Percentiles rank a stretch among this genome's conserved stretches.
phyloP scores from a whole-genome alignment of 768 basidiomycete genomes.

The Glaciozyma martinii region DNA sequence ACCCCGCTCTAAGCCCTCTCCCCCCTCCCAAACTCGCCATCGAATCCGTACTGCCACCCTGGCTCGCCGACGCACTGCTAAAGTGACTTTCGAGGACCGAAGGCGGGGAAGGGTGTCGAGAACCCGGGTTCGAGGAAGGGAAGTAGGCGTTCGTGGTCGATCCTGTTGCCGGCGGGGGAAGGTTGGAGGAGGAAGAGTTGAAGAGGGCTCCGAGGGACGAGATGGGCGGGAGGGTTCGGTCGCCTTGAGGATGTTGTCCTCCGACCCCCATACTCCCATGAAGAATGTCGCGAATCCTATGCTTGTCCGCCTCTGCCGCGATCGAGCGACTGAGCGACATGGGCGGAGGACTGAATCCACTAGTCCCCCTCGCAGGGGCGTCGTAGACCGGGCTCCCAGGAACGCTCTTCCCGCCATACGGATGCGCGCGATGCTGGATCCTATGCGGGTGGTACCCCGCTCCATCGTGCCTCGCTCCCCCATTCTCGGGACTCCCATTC shows the following conservation, averaged over 20 bases:
- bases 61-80: too few species aligned
- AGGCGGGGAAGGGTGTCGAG: too few species aligned
- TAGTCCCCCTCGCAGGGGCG: neutral
- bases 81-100: too few species aligned
- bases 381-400: slow-evolving; percentile 13
- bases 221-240: neutral
- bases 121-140: too few species aligned
- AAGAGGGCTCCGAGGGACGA: neutral
- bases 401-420: slow-evolving; percentile 19
- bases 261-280: neutral
- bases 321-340: neutral
- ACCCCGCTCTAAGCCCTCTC: too few species aligned
- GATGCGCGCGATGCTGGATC: slow-evolving; percentile 17
- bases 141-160: too few species aligned
- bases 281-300: too few species aligned
- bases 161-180: too few species aligned
- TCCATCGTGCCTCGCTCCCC: neutral
- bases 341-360: neutral
- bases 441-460: slow-evolving; percentile 5
- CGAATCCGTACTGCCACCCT: too few species aligned
- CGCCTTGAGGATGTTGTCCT: neutral
- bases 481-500: neutral
- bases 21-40: too few species aligned
- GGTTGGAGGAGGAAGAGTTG: neutral
- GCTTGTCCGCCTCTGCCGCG: neutral